Base-by-base conservation (phyloP, 164 flowering plant genomes). In the Vitis riparia region DNA sequence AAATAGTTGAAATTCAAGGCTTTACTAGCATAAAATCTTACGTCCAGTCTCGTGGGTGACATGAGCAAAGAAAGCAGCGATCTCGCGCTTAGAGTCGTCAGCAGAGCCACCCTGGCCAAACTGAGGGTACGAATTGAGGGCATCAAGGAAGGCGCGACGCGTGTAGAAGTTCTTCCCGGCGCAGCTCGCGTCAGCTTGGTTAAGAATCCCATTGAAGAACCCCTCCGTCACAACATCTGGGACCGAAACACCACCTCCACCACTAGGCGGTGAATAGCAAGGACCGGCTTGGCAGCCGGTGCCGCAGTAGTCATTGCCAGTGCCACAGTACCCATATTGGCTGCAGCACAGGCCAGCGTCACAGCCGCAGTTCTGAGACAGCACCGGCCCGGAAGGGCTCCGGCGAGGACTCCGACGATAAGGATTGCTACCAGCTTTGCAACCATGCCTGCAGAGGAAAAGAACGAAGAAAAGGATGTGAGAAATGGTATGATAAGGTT, bases 61-160 rank as follows among this genome's bases (percentile, higher is more conserved):
- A 66, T 85, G 87, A 0, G 81, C 88, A 55, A 91, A 91, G 76
- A 85, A 83, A 0, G 93, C 97, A 0, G 97, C 93, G 29, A 89
- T 81, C 73, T 89, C 97, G 1, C 91, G 78, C 78, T 75, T 89
- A 23, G 85, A 73, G 62, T 85, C 92, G 9, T 81, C 86, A 1
- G 60, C 23, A 0, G 86, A 62, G 2, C 86, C 91, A 8, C 47
- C 62, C 12, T 67, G 73, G 4, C 88, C 97, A 49, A 89, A 91
- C 14, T 65, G 60, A n/a, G 85, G 37, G 63, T 77, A 86, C 0
- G 83, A 72, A 2, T 62, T 44, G 2, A 73, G 59, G n/a, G 94
- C 90, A 0, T 73, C 50, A 17, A 89, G 83, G 78, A 88, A 91
- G 1, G 71, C 73, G 0, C 44, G 68, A 5, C 92, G 76, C 1